phyloP scores from a whole-genome alignment of 1,284 basidiomycete species.

The Thecaphora thlaspeos region DNA sequence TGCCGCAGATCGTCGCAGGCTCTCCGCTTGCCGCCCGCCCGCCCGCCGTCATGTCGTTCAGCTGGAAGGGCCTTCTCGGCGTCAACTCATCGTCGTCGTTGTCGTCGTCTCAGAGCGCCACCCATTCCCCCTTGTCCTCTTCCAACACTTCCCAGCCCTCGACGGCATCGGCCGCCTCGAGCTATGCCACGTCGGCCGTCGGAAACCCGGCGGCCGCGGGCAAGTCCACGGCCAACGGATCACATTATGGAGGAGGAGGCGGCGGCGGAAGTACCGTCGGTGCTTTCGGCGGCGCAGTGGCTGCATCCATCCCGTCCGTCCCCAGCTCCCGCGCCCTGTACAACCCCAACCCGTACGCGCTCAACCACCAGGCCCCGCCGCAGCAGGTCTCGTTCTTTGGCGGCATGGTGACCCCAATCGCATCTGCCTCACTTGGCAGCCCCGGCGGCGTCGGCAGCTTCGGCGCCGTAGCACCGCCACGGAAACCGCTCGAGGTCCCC shows the following conservation, averaged over 20 bases:
- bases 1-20: too few species aligned
- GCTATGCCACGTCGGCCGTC: background rate
- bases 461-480: conserved; percentile 5
- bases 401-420: conserved; percentile 11
- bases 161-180: background rate
- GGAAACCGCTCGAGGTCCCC: conserved; percentile 23
- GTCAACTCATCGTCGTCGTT: conserved; percentile 18
- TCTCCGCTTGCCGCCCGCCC: too few species aligned
- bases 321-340: conserved; percentile 8
- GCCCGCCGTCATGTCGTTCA: conserved; percentile 53
- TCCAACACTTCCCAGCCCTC: conserved; percentile 3
- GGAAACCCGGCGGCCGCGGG: conserved; percentile 1
- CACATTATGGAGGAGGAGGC: too few species aligned
- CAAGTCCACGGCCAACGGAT: too few species aligned
- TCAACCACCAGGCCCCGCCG: conserved; percentile 3
- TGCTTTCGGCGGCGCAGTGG: background rate
- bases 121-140: conserved; percentile 2
- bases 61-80: conserved; percentile 51
- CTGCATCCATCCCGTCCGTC: background rate
- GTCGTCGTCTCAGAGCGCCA: conserved; percentile 7
- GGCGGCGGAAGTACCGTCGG: background rate
- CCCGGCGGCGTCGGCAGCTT: conserved; percentile 20
- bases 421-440: conserved; percentile 18
- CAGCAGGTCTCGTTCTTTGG: conserved; percentile 14
- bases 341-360: conserved; percentile 20